Conservation (phyloP, 2,329 filamentous ascomycete genomes). For the Penicillium thymicola region DNA sequence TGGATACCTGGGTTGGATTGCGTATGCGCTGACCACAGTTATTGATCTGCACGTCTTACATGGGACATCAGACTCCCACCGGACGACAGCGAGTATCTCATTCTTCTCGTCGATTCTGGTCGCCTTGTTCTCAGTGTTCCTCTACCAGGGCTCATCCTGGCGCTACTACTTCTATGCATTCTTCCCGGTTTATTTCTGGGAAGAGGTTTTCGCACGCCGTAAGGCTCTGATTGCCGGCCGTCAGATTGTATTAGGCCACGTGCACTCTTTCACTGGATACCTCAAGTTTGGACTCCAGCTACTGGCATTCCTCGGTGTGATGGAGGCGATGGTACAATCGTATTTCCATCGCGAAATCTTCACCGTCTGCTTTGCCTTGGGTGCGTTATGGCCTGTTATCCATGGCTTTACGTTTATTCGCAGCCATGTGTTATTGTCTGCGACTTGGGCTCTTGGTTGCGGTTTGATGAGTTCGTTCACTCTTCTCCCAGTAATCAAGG, state of each 20-base stretch:
- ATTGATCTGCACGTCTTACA: conserved; percentile 84
- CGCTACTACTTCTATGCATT: conserved; percentile 90
- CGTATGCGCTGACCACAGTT: conserved; percentile 84
- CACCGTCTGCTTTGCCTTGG: conserved; percentile 73
- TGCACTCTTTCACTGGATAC: conserved; percentile 58
- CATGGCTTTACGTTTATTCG: conserved; percentile 72
- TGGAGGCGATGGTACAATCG: conserved; percentile 79
- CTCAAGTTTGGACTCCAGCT: conserved; percentile 62
- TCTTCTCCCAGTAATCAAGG: conserved; percentile 79
- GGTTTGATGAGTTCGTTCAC: conserved; percentile 87
- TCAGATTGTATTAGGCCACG: conserved; percentile 65
- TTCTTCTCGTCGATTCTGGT: conserved; percentile 75
- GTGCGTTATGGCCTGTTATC: conserved; percentile 70
- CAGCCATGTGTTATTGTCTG: conserved; percentile 60
- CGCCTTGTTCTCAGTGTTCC: conserved; percentile 72
- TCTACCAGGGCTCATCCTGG: conserved; percentile 71
- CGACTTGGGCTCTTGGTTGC: conserved; percentile 74
- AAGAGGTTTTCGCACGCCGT: conserved; percentile 81
- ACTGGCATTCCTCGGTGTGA: conserved; percentile 66
- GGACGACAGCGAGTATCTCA: conserved; percentile 57
- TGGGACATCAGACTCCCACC: conserved; percentile 61
- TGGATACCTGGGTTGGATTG: conserved; percentile 94
- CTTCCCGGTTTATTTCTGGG: conserved; percentile 95
- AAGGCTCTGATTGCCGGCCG: conserved; percentile 65
- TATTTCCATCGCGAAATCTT: conserved; percentile 90